Conservation (phyloP, 2,329 filamentous ascomycete genomes). For the Claviceps citrina region DNA sequence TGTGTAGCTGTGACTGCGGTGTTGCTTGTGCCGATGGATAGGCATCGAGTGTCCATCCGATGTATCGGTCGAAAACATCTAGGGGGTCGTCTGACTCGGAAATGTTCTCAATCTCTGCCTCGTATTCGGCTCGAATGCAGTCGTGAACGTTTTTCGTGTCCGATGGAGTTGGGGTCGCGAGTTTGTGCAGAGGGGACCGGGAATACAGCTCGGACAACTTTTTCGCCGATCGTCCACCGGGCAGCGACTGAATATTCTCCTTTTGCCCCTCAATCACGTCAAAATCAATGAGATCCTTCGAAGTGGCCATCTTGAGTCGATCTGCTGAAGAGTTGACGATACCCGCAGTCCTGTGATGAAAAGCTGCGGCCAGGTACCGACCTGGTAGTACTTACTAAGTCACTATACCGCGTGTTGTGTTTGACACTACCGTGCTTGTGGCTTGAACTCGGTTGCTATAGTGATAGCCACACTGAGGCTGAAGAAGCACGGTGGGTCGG, state of each 20-base stretch:
- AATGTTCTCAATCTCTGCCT: conserved; percentile 63
- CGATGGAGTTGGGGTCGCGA: conserved; percentile 49
- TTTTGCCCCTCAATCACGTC: conserved; percentile 92
- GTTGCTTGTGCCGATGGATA: conserved; percentile 92
- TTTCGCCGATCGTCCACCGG: conserved; percentile 72
- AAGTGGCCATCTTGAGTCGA: conserved; percentile 28
- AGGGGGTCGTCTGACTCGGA: conserved; percentile 87
- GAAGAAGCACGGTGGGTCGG: background rate
- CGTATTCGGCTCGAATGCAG: conserved; percentile 66
- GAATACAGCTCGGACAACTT: conserved; percentile 76
- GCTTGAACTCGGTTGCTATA: conserved; percentile 6
- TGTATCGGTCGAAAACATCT: conserved; percentile 89
- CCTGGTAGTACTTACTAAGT: too few species aligned
- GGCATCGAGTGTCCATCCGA: conserved; percentile 89
- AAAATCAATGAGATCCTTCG: conserved; percentile 53
- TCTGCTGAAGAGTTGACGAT: conserved; percentile 10
- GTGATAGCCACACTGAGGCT: conserved; percentile 6
- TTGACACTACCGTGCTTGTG: background rate
- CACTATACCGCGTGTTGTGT: too few species aligned
- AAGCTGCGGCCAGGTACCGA: background rate
- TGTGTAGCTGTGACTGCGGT: conserved; percentile 74
- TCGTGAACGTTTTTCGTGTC: conserved; percentile 67
- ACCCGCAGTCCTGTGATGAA: conserved; percentile 3
- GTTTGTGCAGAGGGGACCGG: conserved; percentile 42
- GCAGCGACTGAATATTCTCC: conserved; percentile 92